phyloP scores from a whole-genome alignment of 441 rosid species.

The Eruca vesicaria region DNA sequence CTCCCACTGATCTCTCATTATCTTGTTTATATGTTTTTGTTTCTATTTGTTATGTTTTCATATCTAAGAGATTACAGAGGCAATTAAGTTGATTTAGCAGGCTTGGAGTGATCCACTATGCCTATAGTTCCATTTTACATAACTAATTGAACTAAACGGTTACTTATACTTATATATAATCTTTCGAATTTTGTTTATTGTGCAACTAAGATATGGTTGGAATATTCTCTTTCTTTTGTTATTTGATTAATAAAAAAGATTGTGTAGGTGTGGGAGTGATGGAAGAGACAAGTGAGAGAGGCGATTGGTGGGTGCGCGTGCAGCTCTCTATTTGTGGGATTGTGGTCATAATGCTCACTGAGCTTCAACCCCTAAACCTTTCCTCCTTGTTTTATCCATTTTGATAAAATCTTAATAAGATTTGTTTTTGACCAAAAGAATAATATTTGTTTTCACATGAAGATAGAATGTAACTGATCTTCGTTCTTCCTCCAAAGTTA shows the following conservation, averaged over 20 bases:
- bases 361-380: constrained; percentile 32
- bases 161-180: not conserved
- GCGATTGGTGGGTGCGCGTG: constrained; percentile 86
- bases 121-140: constrained; percentile 3
- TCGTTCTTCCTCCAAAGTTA: not conserved
- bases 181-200: not conserved
- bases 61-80: not conserved
- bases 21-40: not conserved
- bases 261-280: constrained; percentile 29
- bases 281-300: constrained; percentile 24
- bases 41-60: not conserved
- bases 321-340: constrained; percentile 50
- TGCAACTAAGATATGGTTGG: constrained; percentile 9
- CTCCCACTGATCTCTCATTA: not conserved
- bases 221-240: not conserved
- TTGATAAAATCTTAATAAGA: not conserved
- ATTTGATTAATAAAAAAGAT: constrained; percentile 20
- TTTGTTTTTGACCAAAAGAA: not conserved
- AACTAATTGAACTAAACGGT: constrained; percentile 4
- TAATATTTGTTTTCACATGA: not conserved
- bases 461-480: not conserved
- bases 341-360: constrained; percentile 60
- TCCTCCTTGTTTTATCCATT: not conserved
- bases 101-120: constrained; percentile 26
- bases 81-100: constrained; percentile 3